Conservation (phyloP, 2,329 filamentous ascomycete species). For the Colletotrichum australisinense region DNA sequence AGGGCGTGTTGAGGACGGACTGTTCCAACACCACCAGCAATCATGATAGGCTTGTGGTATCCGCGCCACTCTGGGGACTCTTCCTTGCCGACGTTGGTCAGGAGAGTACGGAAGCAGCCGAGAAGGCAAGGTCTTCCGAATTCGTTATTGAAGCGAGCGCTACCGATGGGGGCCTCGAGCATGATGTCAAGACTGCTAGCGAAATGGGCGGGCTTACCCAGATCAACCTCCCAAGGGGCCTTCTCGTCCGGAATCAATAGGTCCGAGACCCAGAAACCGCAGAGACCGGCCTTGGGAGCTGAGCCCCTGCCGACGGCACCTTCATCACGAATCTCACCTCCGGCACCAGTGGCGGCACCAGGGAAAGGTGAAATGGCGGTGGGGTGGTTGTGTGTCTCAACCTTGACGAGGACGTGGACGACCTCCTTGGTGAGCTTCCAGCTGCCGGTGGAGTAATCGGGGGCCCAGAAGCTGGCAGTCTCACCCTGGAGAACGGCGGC, state of each 20-base stretch:
- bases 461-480: conserved; percentile 81
- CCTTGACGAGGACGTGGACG: conserved; percentile 90
- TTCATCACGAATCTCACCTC: conserved; percentile 95
- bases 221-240: conserved; percentile 90
- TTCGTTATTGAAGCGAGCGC: conserved; percentile 96
- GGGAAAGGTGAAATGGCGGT: conserved; percentile 94
- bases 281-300: conserved; percentile 89
- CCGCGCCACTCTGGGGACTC: conserved; percentile 77
- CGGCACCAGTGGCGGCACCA: conserved; percentile 93
- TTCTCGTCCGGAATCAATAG: conserved; percentile 86
- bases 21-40: conserved; percentile 94
- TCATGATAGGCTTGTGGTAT: conserved; percentile 99
- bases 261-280: conserved; percentile 95
- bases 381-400: conserved; percentile 98
- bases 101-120: conserved; percentile 91
- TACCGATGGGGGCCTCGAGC: conserved; percentile 95
- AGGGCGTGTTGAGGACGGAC: conserved; percentile 91
- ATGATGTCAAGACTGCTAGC: conserved; percentile 97
- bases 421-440: conserved; percentile 90
- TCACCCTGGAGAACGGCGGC: conserved; percentile 89
- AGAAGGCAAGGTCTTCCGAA: conserved; percentile 91
- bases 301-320: conserved; percentile 94
- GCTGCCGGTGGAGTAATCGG: conserved; percentile 84
- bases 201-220: conserved; percentile 91
- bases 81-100: conserved; percentile 72